Conservation (phyloP, 805 yeast species). For the Myxozyma vanderwaltii region DNA sequence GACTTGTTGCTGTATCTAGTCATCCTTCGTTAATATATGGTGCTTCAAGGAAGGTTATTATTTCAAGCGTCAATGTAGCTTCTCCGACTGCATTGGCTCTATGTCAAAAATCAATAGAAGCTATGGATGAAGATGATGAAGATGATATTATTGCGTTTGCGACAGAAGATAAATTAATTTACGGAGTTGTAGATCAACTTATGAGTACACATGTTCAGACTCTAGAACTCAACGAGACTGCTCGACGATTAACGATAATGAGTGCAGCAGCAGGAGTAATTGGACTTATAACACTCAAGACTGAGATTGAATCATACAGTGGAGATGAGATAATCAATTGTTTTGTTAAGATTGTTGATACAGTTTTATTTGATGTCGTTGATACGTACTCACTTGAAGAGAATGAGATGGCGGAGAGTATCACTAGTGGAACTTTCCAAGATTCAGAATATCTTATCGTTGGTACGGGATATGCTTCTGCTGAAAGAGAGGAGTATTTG, state of each 20-base stretch:
- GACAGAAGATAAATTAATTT: conserved; percentile 17
- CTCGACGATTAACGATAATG: conserved; percentile 25
- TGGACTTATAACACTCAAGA: conserved; percentile 25
- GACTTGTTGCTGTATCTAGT: conserved; percentile 28
- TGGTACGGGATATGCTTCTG: conserved; percentile 32
- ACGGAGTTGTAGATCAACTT: conserved; percentile 29
- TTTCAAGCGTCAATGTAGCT: conserved; percentile 26
- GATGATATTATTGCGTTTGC: conserved; percentile 26
- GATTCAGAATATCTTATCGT: conserved; percentile 29
- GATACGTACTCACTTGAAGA: conserved; percentile 19
- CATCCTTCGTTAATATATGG: conserved; percentile 33
- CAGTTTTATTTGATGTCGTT: conserved; percentile 21
- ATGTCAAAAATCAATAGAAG: background rate
- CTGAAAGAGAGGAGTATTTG: conserved; percentile 30
- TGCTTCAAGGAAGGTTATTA: conserved; percentile 13
- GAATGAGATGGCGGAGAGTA: conserved; percentile 33
- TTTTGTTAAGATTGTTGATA: conserved; percentile 29
- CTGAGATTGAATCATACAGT: conserved; percentile 24
- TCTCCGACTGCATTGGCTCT: conserved; percentile 28
- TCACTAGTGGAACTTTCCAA: conserved; percentile 17
- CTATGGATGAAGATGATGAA: conserved; percentile 4
- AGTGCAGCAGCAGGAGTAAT: conserved; percentile 13
- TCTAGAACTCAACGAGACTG: conserved; percentile 31
- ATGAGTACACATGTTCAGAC: conserved; percentile 35
- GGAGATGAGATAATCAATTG: conserved; percentile 30